Evolutionary conservation across 495 filamentous ascomycete genomes (phyloP), one percentile per base, ranked within the genome.

Genomic region (Pseudevernia furfuracea): DNA sequence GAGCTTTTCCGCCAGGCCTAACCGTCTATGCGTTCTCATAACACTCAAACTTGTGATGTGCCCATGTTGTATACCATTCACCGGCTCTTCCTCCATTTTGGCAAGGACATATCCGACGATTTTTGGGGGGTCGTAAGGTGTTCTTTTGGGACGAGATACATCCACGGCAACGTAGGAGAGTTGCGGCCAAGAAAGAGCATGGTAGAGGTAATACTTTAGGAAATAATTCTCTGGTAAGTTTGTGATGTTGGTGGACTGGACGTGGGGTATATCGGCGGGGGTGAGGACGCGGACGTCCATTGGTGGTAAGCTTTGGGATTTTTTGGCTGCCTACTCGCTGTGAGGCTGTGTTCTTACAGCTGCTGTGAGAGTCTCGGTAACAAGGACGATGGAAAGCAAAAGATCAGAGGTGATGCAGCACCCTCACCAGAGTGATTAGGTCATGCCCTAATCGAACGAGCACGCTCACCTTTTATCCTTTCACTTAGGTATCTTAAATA

Each of bases 141-240:
- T 81, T 76, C 85, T 87, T 57, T 81, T 82, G 17, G 91, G 89
- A 21, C 91, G 85, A 21, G 86, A 86, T 23, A 87, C 83, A 74
- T 97, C 92, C 70, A 98, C 93, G 61, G 94, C 94, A 38, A 98
- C 94, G 76, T 91, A 97, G 70, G 88, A 92, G 59, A 97, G 85
- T 74, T 97, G 93, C 12, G 94, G 94, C 94, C 94, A 98, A 59
- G 91, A 94, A 61, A 97, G 85, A 10, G 94, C 94, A 77, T 98
- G 94, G 84, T 98, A 98, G 71, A 98, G 89, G 83, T 98, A 98
- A 83, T 98, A 98, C 84, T 98, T 98, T 78, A 95, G 86, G 77
- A 97, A 97, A 84, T 98, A 98, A 82, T 98, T 98, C 78, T 98
- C 94, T 70, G 94, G 94, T 37, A 98, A 83, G 79, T 98, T 98